Percentiles rank a stretch among this genome's conserved stretches.
Evolutionary conservation across 495 filamentous ascomycete species (phyloP).

Genomic region (Talaromyces ruber): DNA sequence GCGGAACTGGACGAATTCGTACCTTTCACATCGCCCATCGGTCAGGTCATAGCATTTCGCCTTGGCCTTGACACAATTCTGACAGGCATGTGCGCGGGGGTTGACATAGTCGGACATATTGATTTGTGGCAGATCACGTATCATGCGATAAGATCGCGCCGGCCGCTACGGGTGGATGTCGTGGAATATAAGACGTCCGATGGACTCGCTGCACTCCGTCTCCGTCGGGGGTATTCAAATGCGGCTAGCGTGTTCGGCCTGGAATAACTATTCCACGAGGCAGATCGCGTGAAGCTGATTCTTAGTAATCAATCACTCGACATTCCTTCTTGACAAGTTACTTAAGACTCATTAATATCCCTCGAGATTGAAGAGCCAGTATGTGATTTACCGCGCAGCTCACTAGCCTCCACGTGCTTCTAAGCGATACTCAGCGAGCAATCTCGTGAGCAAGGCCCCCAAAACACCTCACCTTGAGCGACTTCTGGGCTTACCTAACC

Average conservation of each 20-base stretch:
- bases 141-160: background rate
- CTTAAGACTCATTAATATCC: background rate
- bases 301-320: background rate
- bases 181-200: conserved; percentile 3
- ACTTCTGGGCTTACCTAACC: background rate
- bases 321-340: background rate
- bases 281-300: background rate
- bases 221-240: background rate
- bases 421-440: background rate
- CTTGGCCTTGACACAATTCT: conserved; percentile 5
- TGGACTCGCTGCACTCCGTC: conserved; percentile 1
- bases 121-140: background rate
- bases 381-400: too few relatives aligned
- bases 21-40: conserved; percentile 1
- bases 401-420: too few relatives aligned
- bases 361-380: background rate
- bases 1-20: background rate
- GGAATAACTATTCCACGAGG: background rate
- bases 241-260: background rate
- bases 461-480: too few relatives aligned
- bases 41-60: conserved; percentile 1
- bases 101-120: conserved; percentile 4
- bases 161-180: background rate
- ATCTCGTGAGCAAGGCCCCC: background rate
- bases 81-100: conserved; percentile 3